phyloP scores from a whole-genome alignment of 1,139 yeast genomes.

The Blastobotrys proliferans region DNA sequence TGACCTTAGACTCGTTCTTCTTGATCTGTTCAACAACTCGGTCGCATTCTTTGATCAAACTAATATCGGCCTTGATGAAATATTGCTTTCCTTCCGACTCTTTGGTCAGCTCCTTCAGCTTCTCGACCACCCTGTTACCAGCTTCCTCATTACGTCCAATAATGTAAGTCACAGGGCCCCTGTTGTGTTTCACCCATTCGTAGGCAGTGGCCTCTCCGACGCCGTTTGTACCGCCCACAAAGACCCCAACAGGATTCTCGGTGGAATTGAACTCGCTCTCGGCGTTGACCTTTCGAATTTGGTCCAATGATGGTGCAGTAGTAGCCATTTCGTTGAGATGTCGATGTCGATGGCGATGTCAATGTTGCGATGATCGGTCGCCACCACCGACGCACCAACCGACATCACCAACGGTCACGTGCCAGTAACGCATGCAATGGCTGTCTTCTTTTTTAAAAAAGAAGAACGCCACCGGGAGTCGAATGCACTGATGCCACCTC shows the following conservation, averaged over 20 bases:
- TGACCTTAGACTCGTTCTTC: constrained; percentile 27
- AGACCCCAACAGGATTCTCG: constrained; percentile 28
- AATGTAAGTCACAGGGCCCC: constrained; percentile 31
- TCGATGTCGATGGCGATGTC: too few species aligned
- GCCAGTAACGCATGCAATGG: too few species aligned
- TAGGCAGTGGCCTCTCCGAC: constrained; percentile 33
- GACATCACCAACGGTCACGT: too few species aligned
- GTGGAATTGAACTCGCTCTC: not conserved
- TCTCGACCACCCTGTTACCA: constrained; percentile 23
- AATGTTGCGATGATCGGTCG: too few species aligned
- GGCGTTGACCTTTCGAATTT: constrained; percentile 5
- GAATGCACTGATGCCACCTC: too few species aligned
- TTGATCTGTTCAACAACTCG: constrained; percentile 21
- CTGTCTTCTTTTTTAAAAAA: too few species aligned
- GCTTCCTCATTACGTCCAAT: constrained; percentile 30
- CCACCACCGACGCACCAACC: too few species aligned
- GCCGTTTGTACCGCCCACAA: constrained; percentile 35
- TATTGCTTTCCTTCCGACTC: constrained; percentile 22
- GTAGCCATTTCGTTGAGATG: too few species aligned
- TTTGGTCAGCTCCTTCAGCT: constrained; percentile 26
- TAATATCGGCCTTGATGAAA: constrained; percentile 28
- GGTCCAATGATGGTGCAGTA: constrained; percentile 3
- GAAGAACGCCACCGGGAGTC: too few species aligned
- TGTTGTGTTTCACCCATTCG: constrained; percentile 28
- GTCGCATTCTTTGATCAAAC: constrained; percentile 28